Evolutionary conservation across 495 filamentous ascomycete species (phyloP).

Genomic region (Talaromyces adpressus): DNA sequence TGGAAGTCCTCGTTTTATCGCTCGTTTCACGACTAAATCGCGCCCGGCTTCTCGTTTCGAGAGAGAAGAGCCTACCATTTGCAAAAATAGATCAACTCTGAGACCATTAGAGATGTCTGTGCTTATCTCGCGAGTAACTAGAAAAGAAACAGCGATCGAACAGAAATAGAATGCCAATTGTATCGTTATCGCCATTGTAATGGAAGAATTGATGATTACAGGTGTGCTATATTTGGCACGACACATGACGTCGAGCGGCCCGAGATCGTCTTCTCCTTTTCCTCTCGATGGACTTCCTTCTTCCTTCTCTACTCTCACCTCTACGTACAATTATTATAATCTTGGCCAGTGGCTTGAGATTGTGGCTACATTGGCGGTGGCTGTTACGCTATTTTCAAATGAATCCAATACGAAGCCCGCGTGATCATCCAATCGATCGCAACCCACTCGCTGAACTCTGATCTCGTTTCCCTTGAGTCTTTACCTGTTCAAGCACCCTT

Average conservation of each 20-base stretch:
- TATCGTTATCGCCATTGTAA: background rate
- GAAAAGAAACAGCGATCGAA: background rate
- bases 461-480: background rate
- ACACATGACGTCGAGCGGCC: background rate
- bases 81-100: background rate
- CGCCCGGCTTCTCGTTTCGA: background rate
- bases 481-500: background rate
- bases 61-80: slow-evolving; percentile 1
- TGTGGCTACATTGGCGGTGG: slow-evolving; percentile 1
- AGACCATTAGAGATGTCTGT: background rate
- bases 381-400: background rate
- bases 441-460: background rate
- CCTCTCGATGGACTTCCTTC: background rate
- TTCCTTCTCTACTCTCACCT: background rate
- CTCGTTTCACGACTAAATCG: background rate
- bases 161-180: background rate
- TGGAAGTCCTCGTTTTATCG: background rate
- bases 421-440: background rate
- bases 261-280: background rate
- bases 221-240: background rate
- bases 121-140: background rate
- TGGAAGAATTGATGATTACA: background rate
- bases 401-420: background rate
- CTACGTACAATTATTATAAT: background rate
- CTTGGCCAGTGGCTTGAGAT: background rate